Conservation (phyloP, 1,284 basidiomycete genomes). For the Kwoniella shivajii region DNA sequence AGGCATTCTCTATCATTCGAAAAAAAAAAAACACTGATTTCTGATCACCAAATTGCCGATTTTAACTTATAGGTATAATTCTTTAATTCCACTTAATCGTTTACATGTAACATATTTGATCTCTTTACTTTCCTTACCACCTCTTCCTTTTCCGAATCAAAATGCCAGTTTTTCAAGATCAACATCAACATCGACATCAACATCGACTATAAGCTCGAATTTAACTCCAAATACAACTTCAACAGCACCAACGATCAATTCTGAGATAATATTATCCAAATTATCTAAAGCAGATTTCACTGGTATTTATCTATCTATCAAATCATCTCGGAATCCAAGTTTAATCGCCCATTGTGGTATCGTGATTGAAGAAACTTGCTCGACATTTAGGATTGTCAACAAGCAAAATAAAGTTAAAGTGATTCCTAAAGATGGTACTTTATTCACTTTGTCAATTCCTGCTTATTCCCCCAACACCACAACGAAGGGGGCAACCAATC, state of each 20-base stretch:
- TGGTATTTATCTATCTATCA: conserved; percentile 46
- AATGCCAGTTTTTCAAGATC: no score
- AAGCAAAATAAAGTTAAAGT: conserved; percentile 41
- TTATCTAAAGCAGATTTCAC: conserved; percentile 57
- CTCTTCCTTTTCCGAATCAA: conserved; percentile 27
- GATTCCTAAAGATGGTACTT: conserved; percentile 53
- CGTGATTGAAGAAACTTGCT: conserved; percentile 56
- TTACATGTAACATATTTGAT: conserved; percentile 46
- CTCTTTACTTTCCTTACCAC: conserved; percentile 32
- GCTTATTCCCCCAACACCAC: conserved; percentile 45
- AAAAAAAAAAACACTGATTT: neutral
- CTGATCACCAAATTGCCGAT: no score
- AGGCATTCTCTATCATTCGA: no score
- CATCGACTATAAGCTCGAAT: conserved; percentile 33
- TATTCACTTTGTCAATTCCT: conserved; percentile 54
- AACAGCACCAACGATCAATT: conserved; percentile 35
- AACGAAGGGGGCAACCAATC: no score
- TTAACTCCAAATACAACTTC: no score
- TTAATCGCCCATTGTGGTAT: conserved; percentile 50
- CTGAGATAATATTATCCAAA: conserved; percentile 44
- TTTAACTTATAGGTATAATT: conserved; percentile 34
- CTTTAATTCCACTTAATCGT: conserved; percentile 47
- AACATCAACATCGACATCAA: conserved; percentile 3
- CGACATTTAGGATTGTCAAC: conserved; percentile 52
- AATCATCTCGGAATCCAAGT: conserved; percentile 40